Percentiles rank a stretch among this genome's conserved stretches.
phyloP scores from a whole-genome alignment of 495 filamentous ascomycete species.

The Tirmania nivea region DNA sequence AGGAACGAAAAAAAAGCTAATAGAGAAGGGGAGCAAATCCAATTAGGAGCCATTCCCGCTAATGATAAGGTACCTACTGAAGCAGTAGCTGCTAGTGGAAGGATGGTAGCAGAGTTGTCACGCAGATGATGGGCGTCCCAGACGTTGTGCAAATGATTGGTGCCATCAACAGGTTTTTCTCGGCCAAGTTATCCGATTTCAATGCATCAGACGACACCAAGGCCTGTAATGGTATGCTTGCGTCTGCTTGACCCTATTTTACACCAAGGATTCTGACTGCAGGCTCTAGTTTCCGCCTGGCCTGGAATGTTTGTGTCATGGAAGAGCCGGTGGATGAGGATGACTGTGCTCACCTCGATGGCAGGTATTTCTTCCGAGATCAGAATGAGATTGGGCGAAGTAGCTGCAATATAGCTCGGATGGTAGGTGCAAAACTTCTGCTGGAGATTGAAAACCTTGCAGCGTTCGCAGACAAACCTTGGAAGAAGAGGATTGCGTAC shows the following conservation, averaged over 20 bases:
- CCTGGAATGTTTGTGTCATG: not conserved
- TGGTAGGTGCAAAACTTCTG: not conserved
- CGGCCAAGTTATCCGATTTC: not conserved
- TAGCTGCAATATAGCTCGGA: not conserved
- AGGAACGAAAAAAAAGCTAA: not conserved
- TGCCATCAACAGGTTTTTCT: not conserved
- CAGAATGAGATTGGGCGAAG: not conserved
- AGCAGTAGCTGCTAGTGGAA: too few relatives aligned
- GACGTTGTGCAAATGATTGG: not conserved
- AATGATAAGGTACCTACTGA: too few relatives aligned
- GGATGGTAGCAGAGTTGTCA: not conserved
- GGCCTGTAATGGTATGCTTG: too few relatives aligned
- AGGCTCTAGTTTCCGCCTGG: not conserved
- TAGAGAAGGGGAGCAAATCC: too few relatives aligned
- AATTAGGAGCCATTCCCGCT: too few relatives aligned
- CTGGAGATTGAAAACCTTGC: not conserved
- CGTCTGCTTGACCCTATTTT: too few relatives aligned
- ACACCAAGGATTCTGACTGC: not conserved
- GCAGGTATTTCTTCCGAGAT: not conserved
- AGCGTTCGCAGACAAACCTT: not conserved
- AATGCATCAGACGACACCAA: not conserved
- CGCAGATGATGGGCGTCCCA: not conserved
- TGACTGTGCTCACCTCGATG: not conserved
- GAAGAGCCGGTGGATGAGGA: not conserved
- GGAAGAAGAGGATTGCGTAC: not conserved